Percentiles rank a stretch among this genome's conserved stretches.
These are phyloP conservation scores for Candida maltosa DNA, from an alignment of 805 yeast genomes.

Conservation along the genomic window DNA sequence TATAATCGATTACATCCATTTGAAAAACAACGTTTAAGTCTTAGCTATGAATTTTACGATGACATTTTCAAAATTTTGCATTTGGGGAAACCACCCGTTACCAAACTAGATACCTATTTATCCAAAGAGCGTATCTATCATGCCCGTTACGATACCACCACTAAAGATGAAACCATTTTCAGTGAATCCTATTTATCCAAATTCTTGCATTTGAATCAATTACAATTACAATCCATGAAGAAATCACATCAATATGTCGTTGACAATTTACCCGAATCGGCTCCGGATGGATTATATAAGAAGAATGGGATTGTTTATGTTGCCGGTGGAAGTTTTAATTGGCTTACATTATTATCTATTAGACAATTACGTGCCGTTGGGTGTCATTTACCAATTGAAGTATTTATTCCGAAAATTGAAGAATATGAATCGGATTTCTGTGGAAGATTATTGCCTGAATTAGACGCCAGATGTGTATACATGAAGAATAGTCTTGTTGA, in stretches of 20 bases:
- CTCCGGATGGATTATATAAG: slow-evolving; percentile 32
- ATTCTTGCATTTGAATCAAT: slow-evolving; percentile 44
- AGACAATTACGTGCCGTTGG: slow-evolving; percentile 64
- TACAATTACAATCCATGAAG: slow-evolving; percentile 43
- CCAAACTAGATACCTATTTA: slow-evolving; percentile 40
- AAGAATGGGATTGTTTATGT: slow-evolving; percentile 65
- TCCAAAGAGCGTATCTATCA: slow-evolving; percentile 49
- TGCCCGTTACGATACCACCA: slow-evolving; percentile 43
- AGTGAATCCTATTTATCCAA: slow-evolving; percentile 51
- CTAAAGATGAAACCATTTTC: slow-evolving; percentile 31
- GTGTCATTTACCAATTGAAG: slow-evolving; percentile 74
- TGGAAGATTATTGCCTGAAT: slow-evolving; percentile 33
- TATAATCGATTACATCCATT: slow-evolving; percentile 4
- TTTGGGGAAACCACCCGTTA: slow-evolving; percentile 44
- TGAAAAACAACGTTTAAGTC: slow-evolving; percentile 13
- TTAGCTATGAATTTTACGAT: slow-evolving; percentile 42
- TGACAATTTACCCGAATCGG: slow-evolving; percentile 37
- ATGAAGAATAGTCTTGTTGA: slow-evolving; percentile 27
- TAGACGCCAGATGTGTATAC: slow-evolving; percentile 37
- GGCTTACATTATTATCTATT: slow-evolving; percentile 66
- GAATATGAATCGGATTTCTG: slow-evolving; percentile 69
- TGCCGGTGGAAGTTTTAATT: slow-evolving; percentile 78
- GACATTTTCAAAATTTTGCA: slow-evolving; percentile 39
- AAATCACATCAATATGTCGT: slow-evolving; percentile 47
- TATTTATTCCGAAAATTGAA: slow-evolving; percentile 65